phyloP scores from a whole-genome alignment of 108 stramenopile genomes.

The Cyclotella atomus region DNA sequence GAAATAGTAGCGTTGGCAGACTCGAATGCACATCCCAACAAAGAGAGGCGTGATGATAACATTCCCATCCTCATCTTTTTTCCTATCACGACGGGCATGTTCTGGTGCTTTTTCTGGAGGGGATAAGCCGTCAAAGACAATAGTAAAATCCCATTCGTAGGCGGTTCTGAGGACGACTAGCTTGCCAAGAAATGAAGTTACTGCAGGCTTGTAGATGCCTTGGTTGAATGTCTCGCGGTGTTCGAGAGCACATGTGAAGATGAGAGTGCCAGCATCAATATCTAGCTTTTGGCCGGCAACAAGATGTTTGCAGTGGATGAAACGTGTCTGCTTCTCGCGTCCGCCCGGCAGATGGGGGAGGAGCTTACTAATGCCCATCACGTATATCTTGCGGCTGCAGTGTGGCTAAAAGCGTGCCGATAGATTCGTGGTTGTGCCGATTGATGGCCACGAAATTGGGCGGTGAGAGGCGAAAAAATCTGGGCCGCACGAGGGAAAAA shows the following conservation, averaged over 20 bases:
- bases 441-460: too few species aligned
- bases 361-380: neutral
- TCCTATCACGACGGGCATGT: neutral
- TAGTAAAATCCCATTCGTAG: neutral
- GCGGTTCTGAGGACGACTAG: neutral
- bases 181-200: neutral
- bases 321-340: too few species aligned
- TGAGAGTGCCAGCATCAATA: neutral
- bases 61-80: neutral
- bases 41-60: conserved; percentile 3
- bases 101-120: conserved; percentile 5
- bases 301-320: too few species aligned
- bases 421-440: too few species aligned
- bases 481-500: too few species aligned
- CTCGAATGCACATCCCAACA: conserved; percentile 9
- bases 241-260: neutral
- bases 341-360: neutral
- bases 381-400: neutral
- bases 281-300: neutral
- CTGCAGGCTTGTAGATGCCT: neutral
- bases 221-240: neutral
- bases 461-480: too few species aligned
- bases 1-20: neutral
- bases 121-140: neutral
- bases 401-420: too few species aligned